These are phyloP conservation scores for Paecilomyces fulvus DNA, from an alignment of 2,329 filamentous ascomycete species.

Conservation along the genomic window DNA sequence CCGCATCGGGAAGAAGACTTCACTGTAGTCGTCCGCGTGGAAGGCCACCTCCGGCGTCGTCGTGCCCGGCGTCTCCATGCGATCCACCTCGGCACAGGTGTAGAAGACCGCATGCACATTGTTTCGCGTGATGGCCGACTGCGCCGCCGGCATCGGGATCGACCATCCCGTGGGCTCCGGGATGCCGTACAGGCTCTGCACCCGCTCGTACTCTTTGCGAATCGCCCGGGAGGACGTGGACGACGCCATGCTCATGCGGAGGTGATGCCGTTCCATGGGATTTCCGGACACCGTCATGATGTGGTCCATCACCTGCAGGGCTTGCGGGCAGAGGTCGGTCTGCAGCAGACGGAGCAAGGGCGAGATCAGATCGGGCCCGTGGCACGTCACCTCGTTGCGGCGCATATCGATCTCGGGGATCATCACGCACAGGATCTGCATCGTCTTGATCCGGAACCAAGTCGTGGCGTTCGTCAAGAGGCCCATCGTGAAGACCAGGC, in stretches of 20 bases:
- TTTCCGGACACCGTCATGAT: constrained; percentile 91
- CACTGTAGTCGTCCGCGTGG: constrained; percentile 76
- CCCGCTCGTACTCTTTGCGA: constrained; percentile 89
- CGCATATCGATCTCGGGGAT: constrained; percentile 91
- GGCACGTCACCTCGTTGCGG: constrained; percentile 76
- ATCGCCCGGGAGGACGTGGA: constrained; percentile 69
- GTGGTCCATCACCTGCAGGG: constrained; percentile 82
- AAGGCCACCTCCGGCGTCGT: constrained; percentile 86
- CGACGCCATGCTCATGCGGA: constrained; percentile 97
- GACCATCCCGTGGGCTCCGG: constrained; percentile 95
- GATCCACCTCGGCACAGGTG: constrained; percentile 66
- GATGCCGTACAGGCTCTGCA: constrained; percentile 91
- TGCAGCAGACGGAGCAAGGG: constrained; percentile 81
- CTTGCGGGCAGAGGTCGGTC: constrained; percentile 88
- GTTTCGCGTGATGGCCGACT: constrained; percentile 74
- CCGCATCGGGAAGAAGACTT: constrained; percentile 68
- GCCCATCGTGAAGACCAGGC: constrained; percentile 83
- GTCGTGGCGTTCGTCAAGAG: constrained; percentile 78
- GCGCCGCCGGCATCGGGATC: constrained; percentile 82
- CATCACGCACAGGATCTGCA: constrained; percentile 77
- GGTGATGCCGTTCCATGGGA: constrained; percentile 85
- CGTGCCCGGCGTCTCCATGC: constrained; percentile 50
- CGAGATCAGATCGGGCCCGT: constrained; percentile 91
- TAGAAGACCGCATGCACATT: constrained; percentile 97
- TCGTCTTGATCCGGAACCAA: constrained; percentile 88